Evolutionary conservation across 257 asterid species (phyloP).

Genomic region (Salvia rosmarinus): DNA sequence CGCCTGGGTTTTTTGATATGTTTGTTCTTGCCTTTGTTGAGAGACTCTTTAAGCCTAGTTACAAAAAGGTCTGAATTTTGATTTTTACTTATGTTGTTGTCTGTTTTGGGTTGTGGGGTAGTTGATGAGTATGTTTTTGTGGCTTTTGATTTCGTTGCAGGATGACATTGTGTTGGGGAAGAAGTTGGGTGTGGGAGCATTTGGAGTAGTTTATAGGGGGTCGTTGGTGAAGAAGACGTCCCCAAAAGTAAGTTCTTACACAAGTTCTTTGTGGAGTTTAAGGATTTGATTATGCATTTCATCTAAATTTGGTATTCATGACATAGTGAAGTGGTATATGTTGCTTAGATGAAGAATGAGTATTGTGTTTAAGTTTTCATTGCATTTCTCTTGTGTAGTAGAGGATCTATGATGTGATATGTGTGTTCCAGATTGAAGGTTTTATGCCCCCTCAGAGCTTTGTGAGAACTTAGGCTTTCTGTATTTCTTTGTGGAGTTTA

Average conservation of each 20-base stretch:
- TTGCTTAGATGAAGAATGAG: constrained; percentile 11
- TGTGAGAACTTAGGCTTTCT: neutral
- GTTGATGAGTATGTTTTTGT: neutral
- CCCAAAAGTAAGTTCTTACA: constrained; percentile 54
- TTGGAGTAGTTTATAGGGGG: constrained; percentile 82
- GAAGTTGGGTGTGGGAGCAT: constrained; percentile 93
- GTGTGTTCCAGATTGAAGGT: neutral
- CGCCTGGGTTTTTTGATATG: constrained; percentile 99
- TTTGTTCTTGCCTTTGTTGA: constrained; percentile 92
- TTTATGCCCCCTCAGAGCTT: constrained; percentile 4
- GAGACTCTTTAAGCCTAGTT: constrained; percentile 72
- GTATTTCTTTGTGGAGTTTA: neutral
- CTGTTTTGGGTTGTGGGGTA: neutral
- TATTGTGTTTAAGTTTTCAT: neutral
- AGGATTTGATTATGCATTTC: neutral
- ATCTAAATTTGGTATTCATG: constrained; percentile 12
- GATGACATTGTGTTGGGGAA: constrained; percentile 94
- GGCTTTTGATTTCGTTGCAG: constrained; percentile 47
- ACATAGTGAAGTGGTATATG: constrained; percentile 3
- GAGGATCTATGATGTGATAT: constrained; percentile 1
- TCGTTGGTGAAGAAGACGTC: constrained; percentile 63
- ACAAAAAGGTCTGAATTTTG: constrained; percentile 60
- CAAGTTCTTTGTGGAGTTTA: neutral
- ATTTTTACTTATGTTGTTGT: neutral
- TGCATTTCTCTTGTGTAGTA: neutral